A percentile compares a stretch with the other conserved stretches of the same genome.
These are phyloP conservation scores for Podospora didyma DNA, from an alignment of 495 filamentous ascomycete genomes.

Conservation along the genomic window DNA sequence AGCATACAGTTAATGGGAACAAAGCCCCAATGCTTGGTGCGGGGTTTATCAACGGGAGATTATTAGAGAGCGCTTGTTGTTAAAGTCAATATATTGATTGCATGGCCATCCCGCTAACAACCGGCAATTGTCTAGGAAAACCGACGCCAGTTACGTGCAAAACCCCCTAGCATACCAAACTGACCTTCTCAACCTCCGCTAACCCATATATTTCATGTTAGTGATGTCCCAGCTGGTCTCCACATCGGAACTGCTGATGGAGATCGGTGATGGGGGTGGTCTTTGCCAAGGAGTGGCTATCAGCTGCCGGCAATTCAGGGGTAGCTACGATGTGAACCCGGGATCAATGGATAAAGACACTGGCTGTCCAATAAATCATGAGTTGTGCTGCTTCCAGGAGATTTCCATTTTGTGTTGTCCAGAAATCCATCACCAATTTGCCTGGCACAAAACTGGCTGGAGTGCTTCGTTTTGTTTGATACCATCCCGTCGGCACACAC, in stretches of 20 bases:
- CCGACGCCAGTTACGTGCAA: not conserved
- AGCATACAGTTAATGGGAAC: not conserved
- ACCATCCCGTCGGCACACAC: not conserved
- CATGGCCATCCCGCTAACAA: not conserved
- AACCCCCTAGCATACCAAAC: not conserved
- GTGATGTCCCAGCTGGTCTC: not conserved
- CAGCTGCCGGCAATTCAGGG: not conserved
- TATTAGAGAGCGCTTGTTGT: not conserved
- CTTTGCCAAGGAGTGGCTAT: not conserved
- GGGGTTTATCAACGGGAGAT: not conserved
- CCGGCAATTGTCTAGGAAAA: conserved; percentile 4
- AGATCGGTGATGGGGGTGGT: not conserved
- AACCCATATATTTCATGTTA: not conserved
- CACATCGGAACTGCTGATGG: not conserved
- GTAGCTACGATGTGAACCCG: not conserved
- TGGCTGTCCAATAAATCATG: not conserved
- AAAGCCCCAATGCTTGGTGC: not conserved
- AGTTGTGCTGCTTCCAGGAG: not conserved
- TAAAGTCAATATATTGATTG: conserved; percentile 4
- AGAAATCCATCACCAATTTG: not conserved
- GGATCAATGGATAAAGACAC: not conserved
- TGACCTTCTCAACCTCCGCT: not conserved
- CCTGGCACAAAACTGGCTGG: too few species aligned
- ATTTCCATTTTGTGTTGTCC: not conserved
- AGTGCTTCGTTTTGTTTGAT: not conserved